A percentile compares a stretch with the other conserved stretches of the same genome.
phyloP scores from a whole-genome alignment of 345 rosid species.

The Nephelium lappaceum region DNA sequence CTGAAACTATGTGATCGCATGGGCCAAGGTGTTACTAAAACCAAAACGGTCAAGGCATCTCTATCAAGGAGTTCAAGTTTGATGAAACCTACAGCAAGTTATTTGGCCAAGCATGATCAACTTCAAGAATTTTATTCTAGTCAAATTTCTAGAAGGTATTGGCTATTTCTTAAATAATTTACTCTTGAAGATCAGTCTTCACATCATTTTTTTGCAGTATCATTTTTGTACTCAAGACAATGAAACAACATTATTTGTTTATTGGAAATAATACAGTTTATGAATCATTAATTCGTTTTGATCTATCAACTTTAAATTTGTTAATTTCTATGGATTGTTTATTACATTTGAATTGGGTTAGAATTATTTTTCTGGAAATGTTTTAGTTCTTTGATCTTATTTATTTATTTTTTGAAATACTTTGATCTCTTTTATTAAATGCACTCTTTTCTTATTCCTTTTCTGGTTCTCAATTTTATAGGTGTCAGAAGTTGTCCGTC shows the following conservation, averaged over 20 bases:
- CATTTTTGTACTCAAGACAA: background rate
- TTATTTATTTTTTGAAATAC: too few relatives aligned
- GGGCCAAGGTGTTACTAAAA: conserved; percentile 22
- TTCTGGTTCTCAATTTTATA: conserved; percentile 22
- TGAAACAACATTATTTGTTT: background rate
- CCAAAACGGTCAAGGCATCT: conserved; percentile 28
- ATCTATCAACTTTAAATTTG: background rate
- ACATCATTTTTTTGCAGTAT: background rate
- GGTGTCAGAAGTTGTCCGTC: conserved; percentile 43
- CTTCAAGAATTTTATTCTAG: conserved; percentile 40
- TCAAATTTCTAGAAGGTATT: conserved; percentile 48
- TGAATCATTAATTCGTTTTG: conserved; percentile 7
- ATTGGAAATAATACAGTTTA: background rate
- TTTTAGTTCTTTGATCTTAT: background rate
- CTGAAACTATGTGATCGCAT: conserved; percentile 24
- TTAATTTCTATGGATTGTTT: too few relatives aligned
- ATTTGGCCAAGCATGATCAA: conserved; percentile 71
- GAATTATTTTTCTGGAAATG: background rate
- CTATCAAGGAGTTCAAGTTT: conserved; percentile 53
- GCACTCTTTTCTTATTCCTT: conserved; percentile 1
- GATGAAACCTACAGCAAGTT: conserved; percentile 87
- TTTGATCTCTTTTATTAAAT: background rate
- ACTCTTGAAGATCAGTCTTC: background rate
- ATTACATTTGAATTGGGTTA: background rate
- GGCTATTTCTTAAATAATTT: conserved; percentile 9